phyloP scores from a whole-genome alignment of 1,284 basidiomycete species.

The Cryptococcus jaspeensis region DNA sequence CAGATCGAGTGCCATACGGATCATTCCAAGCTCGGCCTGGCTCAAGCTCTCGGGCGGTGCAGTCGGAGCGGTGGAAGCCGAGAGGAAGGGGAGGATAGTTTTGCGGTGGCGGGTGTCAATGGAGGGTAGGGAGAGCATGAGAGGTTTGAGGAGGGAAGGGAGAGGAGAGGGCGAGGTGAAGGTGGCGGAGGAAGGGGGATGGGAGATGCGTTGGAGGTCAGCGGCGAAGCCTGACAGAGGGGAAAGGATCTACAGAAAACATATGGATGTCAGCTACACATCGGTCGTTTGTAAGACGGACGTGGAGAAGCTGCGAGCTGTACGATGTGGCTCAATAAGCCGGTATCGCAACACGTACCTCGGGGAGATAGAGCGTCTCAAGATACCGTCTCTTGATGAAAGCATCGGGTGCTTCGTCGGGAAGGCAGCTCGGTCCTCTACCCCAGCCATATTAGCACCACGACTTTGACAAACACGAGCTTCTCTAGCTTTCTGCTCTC shows the following conservation, averaged over 20 bases:
- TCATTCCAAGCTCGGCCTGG: conserved; percentile 15
- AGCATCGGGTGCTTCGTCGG: conserved; percentile 12
- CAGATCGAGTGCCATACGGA: conserved; percentile 25
- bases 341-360: no score
- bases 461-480: no score
- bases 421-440: conserved; percentile 16
- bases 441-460: no score
- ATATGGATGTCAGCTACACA: not conserved
- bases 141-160: conserved; percentile 10
- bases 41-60: conserved; percentile 1
- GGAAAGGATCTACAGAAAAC: conserved; percentile 19
- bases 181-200: not conserved
- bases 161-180: not conserved
- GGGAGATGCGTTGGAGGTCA: conserved; percentile 24
- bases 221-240: conserved; percentile 29
- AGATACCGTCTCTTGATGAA: conserved; percentile 34
- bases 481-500: conserved; percentile 4
- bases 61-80: conserved; percentile 2
- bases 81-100: conserved; percentile 21
- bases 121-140: conserved; percentile 22
- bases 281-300: no score
- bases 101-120: conserved; percentile 37
- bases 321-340: no score
- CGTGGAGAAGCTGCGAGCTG: no score
- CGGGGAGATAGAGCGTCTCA: conserved; percentile 41